phyloP scores from a whole-genome alignment of 164 flowering plant genomes.

The Sextonia rubra region DNA sequence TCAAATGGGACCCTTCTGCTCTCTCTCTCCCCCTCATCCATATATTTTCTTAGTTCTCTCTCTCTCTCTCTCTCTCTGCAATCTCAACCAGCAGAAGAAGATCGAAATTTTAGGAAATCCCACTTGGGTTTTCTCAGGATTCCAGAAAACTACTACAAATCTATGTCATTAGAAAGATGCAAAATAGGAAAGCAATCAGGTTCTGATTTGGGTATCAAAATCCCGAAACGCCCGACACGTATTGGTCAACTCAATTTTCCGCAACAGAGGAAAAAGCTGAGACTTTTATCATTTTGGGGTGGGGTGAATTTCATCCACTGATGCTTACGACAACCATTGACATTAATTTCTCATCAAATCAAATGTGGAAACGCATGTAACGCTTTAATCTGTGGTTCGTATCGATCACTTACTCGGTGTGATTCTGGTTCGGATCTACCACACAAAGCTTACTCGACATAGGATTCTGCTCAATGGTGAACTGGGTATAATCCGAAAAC shows the following conservation, averaged over 20 bases:
- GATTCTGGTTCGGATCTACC: constrained; percentile 31
- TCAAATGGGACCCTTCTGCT: too few species aligned
- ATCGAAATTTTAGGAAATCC: neutral
- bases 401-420: constrained; percentile 22
- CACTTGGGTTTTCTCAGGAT: neutral
- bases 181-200: neutral
- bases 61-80: too few species aligned
- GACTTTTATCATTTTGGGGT: too few species aligned
- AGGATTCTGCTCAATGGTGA: constrained; percentile 69
- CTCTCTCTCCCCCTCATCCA: too few species aligned
- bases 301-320: too few species aligned
- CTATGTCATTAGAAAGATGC: neutral
- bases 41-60: too few species aligned
- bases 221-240: neutral
- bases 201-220: neutral
- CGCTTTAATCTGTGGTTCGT: neutral
- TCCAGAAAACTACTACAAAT: neutral
- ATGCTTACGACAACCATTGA: too few species aligned
- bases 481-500: constrained; percentile 48
- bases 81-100: too few species aligned
- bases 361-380: neutral
- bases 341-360: too few species aligned
- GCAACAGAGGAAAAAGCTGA: neutral
- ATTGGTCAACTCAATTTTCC: neutral
- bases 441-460: constrained; percentile 59